phyloP scores from a whole-genome alignment of 164 flowering plant species.

The Umbilicus rupestris region DNA sequence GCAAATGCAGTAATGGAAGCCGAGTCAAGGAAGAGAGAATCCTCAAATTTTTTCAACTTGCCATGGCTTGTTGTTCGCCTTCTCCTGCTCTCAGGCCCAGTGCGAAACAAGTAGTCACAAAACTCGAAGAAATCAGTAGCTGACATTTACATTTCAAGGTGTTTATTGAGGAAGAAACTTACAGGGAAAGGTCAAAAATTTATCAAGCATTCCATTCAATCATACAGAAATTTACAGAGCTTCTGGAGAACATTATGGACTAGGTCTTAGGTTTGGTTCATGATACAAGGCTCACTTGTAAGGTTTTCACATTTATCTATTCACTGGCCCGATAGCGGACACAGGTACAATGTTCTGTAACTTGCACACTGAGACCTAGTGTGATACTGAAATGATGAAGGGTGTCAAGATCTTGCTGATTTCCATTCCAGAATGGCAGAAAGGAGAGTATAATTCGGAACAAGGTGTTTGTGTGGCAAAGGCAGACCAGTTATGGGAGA shows the following conservation, averaged over 20 bases:
- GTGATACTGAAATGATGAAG: not conserved
- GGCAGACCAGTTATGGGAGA: conserved; percentile 65
- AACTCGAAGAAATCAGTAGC: conserved; percentile 66
- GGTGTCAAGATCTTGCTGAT: not conserved
- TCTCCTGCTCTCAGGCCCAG: conserved; percentile 71
- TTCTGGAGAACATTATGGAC: too few relatives aligned
- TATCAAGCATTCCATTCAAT: not conserved
- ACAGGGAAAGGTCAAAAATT: not conserved
- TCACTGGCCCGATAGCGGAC: not conserved
- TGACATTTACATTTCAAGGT: conserved; percentile 11
- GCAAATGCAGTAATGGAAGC: conserved; percentile 21
- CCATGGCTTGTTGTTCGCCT: conserved; percentile 89
- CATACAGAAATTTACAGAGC: not conserved
- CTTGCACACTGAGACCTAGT: not conserved
- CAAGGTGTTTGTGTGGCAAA: conserved; percentile 44
- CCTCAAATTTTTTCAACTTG: conserved; percentile 66
- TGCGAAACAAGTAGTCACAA: conserved; percentile 51
- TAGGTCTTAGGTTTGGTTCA: too few relatives aligned
- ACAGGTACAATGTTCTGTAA: not conserved
- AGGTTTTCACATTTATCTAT: not conserved
- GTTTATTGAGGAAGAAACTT: not conserved
- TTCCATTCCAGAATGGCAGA: conserved; percentile 80
- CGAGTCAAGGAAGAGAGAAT: conserved; percentile 42
- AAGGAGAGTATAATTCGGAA: conserved; percentile 55
- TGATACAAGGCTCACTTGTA: too few relatives aligned